These are phyloP conservation scores for Lentithecium fluviatile DNA, from an alignment of 495 filamentous ascomycete species.

Conservation along the genomic window DNA sequence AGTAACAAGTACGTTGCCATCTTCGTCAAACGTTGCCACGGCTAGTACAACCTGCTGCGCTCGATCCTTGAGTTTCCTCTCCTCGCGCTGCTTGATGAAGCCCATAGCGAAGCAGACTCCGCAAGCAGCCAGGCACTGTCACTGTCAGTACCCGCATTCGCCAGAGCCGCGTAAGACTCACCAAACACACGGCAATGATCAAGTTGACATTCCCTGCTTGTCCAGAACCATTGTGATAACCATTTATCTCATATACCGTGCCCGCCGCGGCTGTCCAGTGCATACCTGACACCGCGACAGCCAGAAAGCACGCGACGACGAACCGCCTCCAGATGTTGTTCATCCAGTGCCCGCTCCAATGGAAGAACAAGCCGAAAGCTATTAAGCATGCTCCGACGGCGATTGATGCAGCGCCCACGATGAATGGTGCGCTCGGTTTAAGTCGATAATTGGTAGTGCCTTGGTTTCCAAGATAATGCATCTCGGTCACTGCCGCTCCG, in stretches of 20 bases:
- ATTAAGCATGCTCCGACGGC: slow-evolving; percentile 66
- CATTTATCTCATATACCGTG: slow-evolving; percentile 59
- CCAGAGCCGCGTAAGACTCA: slow-evolving; percentile 16
- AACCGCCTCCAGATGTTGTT: slow-evolving; percentile 72
- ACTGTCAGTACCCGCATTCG: neutral
- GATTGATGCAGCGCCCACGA: slow-evolving; percentile 70
- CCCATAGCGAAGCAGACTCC: slow-evolving; percentile 57
- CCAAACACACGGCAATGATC: slow-evolving; percentile 38
- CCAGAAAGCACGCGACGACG: slow-evolving; percentile 64
- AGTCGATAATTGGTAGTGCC: slow-evolving; percentile 77
- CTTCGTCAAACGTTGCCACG: slow-evolving; percentile 70
- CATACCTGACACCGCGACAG: slow-evolving; percentile 78
- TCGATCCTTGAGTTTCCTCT: slow-evolving; percentile 57
- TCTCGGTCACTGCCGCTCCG: slow-evolving; percentile 74
- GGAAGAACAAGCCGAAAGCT: slow-evolving; percentile 74
- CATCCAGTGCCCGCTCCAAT: slow-evolving; percentile 72
- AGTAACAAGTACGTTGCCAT: slow-evolving; percentile 75
- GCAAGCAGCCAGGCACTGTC: slow-evolving; percentile 61
- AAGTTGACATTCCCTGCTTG: slow-evolving; percentile 32
- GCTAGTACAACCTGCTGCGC: slow-evolving; percentile 79
- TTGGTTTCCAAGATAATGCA: slow-evolving; percentile 87
- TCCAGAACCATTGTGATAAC: slow-evolving; percentile 18
- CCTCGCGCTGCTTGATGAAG: slow-evolving; percentile 55
- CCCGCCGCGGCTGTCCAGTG: slow-evolving; percentile 81
- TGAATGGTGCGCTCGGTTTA: slow-evolving; percentile 53